These are phyloP conservation scores for Ogataea degrootiae DNA, from an alignment of 805 yeast species.

Conservation along the genomic window DNA sequence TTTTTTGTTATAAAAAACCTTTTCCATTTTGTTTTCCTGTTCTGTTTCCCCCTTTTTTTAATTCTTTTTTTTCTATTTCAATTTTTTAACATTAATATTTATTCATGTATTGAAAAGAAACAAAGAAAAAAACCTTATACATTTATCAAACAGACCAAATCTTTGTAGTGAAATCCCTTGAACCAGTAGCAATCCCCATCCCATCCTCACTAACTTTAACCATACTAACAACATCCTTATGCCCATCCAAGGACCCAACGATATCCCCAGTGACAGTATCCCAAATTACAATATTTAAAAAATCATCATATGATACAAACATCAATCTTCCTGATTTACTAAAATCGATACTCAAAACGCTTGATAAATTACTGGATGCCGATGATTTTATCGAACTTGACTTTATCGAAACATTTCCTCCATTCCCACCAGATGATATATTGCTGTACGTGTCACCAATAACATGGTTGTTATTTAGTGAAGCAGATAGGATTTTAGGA, in stretches of 20 bases:
- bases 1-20: neutral
- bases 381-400: conserved; percentile 18
- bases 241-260: conserved; percentile 65
- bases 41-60: neutral
- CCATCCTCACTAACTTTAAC: conserved; percentile 73
- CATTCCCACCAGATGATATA: neutral
- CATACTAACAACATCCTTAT: conserved; percentile 54
- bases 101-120: neutral
- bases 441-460: neutral
- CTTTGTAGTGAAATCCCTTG: conserved; percentile 73
- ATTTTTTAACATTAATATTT: neutral
- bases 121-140: too few species aligned
- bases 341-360: conserved; percentile 68
- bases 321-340: conserved; percentile 70
- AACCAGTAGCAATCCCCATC: conserved; percentile 66
- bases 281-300: conserved; percentile 66
- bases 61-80: neutral
- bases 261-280: conserved; percentile 63
- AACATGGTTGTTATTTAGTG: conserved; percentile 3
- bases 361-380: conserved; percentile 50
- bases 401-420: too few species aligned
- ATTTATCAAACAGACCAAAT: conserved; percentile 44
- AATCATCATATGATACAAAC: conserved; percentile 72
- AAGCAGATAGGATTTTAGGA: conserved; percentile 7
- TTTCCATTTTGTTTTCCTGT: neutral